These are phyloP conservation scores for Blepharisma japonicum DNA, from an alignment of 73 alveolate genomes.

Conservation along the genomic window DNA sequence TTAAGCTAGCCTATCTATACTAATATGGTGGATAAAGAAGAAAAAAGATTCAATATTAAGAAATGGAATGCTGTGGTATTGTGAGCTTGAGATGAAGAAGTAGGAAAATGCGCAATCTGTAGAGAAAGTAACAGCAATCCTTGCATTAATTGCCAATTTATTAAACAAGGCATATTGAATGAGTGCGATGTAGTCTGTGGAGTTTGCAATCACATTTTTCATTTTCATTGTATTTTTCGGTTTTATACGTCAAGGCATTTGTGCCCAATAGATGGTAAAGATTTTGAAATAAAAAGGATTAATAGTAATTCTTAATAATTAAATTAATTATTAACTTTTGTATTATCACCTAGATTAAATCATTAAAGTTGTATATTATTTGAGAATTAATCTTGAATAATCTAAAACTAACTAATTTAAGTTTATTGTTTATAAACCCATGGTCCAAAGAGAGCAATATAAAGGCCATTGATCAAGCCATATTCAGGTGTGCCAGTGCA, in stretches of 20 bases:
- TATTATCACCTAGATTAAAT: no score
- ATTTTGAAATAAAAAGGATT: constrained; percentile 79
- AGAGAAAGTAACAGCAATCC: constrained; percentile 66
- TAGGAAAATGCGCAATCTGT: constrained; percentile 96
- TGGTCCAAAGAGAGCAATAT: no score
- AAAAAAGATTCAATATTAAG: constrained; percentile 73
- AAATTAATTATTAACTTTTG: no score
- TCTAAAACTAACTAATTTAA: no score
- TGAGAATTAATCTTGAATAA: no score
- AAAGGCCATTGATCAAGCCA: no score
- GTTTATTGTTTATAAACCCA: no score
- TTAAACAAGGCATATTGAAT: constrained; percentile 61
- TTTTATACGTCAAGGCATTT: constrained; percentile 94
- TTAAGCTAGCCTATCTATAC: no score
- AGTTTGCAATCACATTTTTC: constrained; percentile 96
- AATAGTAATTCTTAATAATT: constrained; percentile 32
- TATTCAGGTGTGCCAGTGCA: no score
- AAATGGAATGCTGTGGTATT: constrained; percentile 91
- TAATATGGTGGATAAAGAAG: constrained; percentile 16
- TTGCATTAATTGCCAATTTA: constrained; percentile 92
- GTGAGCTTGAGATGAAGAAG: constrained; percentile 92
- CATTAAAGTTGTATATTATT: no score
- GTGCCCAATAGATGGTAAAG: constrained; percentile 86
- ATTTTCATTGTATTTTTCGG: constrained; percentile 96
- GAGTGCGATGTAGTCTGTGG: constrained; percentile 99